These are phyloP conservation scores for Diaporthe capsici DNA, from an alignment of 2,329 filamentous ascomycete species.

Conservation along the genomic window DNA sequence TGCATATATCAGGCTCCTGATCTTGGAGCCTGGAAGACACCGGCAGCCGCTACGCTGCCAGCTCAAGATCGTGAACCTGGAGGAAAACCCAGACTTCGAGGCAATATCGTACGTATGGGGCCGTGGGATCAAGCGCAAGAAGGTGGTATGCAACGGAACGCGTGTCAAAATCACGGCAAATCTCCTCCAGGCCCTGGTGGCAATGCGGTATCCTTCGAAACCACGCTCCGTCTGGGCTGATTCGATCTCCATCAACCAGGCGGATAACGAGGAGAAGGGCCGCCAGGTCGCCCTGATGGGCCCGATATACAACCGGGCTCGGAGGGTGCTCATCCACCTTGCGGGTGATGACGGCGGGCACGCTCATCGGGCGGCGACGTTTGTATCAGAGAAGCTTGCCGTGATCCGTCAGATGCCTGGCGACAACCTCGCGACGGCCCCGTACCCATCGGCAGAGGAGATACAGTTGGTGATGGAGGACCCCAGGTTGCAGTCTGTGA, in stretches of 20 bases:
- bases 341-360: neutral
- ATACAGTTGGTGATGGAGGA: neutral
- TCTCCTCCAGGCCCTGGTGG: neutral
- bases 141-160: neutral
- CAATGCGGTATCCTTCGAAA: neutral
- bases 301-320: neutral
- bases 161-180: neutral
- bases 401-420: neutral
- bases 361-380: neutral
- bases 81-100: neutral
- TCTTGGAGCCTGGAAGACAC: neutral
- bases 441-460: neutral
- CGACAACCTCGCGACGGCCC: neutral
- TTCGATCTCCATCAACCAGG: constrained; percentile 22
- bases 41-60: neutral
- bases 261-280: constrained; percentile 1
- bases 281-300: constrained; percentile 25
- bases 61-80: constrained; percentile 6
- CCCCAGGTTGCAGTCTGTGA: neutral
- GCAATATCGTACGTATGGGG: constrained; percentile 32
- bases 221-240: neutral
- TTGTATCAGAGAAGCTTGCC: neutral
- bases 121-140: neutral
- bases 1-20: neutral
- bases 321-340: constrained; percentile 25